Conservation (phyloP, 768 basidiomycete genomes). For the Suillus bovinus region DNA sequence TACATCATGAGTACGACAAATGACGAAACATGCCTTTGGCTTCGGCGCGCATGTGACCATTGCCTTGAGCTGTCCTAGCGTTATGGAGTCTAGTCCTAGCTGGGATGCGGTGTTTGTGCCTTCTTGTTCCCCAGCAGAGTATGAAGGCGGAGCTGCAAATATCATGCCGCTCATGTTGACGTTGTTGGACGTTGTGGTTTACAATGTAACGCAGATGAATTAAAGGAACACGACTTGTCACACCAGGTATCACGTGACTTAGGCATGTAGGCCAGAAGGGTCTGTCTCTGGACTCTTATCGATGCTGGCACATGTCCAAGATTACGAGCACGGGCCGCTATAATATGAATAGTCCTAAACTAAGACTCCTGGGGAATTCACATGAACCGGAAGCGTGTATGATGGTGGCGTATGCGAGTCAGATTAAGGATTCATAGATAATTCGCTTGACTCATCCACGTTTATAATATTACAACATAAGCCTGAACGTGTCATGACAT, state of each 20-base stretch:
- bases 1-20: constrained; percentile 20
- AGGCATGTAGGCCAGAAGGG: no score
- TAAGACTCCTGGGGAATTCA: no score
- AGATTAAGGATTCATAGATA: not conserved
- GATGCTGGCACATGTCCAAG: no score
- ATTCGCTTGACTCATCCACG: constrained; percentile 4
- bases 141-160: constrained; percentile 31
- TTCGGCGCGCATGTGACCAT: constrained; percentile 70
- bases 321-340: no score
- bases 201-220: not conserved
- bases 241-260: not conserved
- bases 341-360: no score
- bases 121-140: constrained; percentile 33
- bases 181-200: constrained; percentile 1
- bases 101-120: constrained; percentile 32
- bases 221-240: not conserved
- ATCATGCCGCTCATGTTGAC: constrained; percentile 31
- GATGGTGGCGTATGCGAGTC: no score
- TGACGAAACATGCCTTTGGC: constrained; percentile 58
- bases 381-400: no score
- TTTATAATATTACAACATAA: not conserved
- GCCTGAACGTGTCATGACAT: not conserved
- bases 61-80: constrained; percentile 76
- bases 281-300: no score
- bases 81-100: constrained; percentile 68